Base-by-base conservation (phyloP, 2,329 filamentous ascomycete species). In the Pezicula carpinea region DNA sequence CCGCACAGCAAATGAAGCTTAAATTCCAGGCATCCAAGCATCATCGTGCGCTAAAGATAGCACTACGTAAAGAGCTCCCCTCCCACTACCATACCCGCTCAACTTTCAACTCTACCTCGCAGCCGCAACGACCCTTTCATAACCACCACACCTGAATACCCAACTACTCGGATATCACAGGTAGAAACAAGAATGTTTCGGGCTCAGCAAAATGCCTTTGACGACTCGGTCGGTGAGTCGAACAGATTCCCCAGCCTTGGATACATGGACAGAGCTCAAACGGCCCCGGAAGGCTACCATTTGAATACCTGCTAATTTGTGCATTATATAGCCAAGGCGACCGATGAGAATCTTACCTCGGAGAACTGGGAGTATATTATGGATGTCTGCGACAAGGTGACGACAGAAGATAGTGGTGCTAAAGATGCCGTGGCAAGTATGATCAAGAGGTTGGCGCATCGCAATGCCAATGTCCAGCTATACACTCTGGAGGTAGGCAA, bases 271-370 rank as follows among this genome's bases (percentile, higher is more conserved):
- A 15, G 26, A 44, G 47, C 43, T 47, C 26, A 40, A 39, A 46
- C 40, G n/a, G 26, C 6, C n/a, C 47, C 36, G 41, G 11, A 15
- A 44, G 36, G 43, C 43, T 43, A 33, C 39, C 17, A 39, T 17
- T 10, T 49, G 39, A 46, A 44, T 21, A 43, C 34, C 39, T 52
- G 50, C 56, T 58, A 26, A 58, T 47, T 44, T 49, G 52, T 35
- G 41, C 35, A 29, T 15, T 43, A 15, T 59, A 57, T 61, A 85
- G 83, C 81, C 62, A 87, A 87, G 71, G 91, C 93, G 64, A 99
- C 93, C 47, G 93, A 99, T 70, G 93, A 99, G 77, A 99, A 96
- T 69, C 80, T 97, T 60, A 97, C 64, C 8, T 63, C 70, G 51
- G 76, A 79, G 69, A 86, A 87, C 65, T 87, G 83, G 83, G 83